A percentile compares a stretch with the other conserved stretches of the same genome.
Conservation (phyloP, 805 yeast species). For the Barnettozyma siamensis region DNA sequence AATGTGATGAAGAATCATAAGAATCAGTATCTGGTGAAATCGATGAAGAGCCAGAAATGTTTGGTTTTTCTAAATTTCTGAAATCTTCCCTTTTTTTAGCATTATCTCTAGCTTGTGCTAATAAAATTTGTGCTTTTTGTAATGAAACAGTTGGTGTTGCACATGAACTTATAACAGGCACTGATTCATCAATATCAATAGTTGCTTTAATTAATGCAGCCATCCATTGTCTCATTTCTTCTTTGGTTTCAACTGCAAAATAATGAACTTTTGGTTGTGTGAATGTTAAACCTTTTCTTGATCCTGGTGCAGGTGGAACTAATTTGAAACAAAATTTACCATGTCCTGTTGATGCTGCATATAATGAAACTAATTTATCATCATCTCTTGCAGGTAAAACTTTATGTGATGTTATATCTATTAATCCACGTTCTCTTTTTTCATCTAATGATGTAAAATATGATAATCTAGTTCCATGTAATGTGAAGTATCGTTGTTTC, state of each 20-base stretch:
- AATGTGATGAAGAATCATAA: constrained; percentile 15
- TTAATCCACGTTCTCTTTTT: constrained; percentile 81
- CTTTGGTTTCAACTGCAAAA: constrained; percentile 88
- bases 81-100: constrained; percentile 48
- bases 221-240: constrained; percentile 94
- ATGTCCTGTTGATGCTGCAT: constrained; percentile 89
- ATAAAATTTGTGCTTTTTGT: constrained; percentile 77
- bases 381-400: constrained; percentile 81
- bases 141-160: constrained; percentile 93
- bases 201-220: constrained; percentile 93
- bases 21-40: constrained; percentile 26
- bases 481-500: constrained; percentile 78
- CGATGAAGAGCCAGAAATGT: constrained; percentile 28
- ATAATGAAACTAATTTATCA: constrained; percentile 77
- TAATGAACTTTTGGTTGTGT: constrained; percentile 95
- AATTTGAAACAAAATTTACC: constrained; percentile 92
- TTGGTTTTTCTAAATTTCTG: constrained; percentile 24
- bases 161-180: constrained; percentile 89
- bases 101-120: constrained; percentile 77
- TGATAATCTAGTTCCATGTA: constrained; percentile 90
- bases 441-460: constrained; percentile 79
- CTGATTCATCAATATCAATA: constrained; percentile 88
- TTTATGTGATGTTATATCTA: constrained; percentile 92
- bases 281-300: constrained; percentile 88
- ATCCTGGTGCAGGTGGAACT: constrained; percentile 97